Evolutionary conservation across 441 rosid species (phyloP), one percentile per base, ranked within the genome.

Genomic region (Metrosideros polymorpha): DNA sequence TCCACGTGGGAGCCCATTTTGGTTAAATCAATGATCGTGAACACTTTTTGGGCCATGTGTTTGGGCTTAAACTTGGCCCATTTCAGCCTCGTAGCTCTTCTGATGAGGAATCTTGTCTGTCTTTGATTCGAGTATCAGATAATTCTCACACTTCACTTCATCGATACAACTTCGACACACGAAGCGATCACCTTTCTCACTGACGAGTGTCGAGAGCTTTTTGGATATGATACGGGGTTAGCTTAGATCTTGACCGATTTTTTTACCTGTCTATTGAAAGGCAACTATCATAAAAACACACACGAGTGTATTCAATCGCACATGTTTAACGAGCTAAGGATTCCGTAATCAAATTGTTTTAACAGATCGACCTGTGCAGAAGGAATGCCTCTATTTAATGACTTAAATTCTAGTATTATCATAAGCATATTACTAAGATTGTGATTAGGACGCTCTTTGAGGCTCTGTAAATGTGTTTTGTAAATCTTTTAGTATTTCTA

Each of bases 281-380:
- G 13, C 1, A 14, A 13, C 0, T n/a, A n/a, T 0, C 0, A 3
- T n/a, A 13, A 30, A 57, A n/a, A 13, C 1, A 0, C 35, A n/a
- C 2, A 1, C 15, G 4, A 14, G 6, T 14, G 52, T 1, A 50
- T 14, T 13, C 52, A 0, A 0, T 5, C 52, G 10, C 14, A 1
- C 10, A 9, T 15, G 19, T 6, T 29, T 29, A 30, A 4, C 12
- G 3, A 63, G 39, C 6, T n/a, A 1, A 66, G 4, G 0, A 66
- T 66, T 66, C 0, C 1, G 0, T 19, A 30, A 63, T 63, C 42
- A 18, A 63, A 32, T 32, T 18, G 0, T 32, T 32, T 8, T 32
- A 30, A 3, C 24, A 17, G 1, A 63, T 0, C 0, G 0, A 0
- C 13, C 3, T 0, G 4, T 32, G 25, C 24, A 2, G 1, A 0